phyloP scores from a whole-genome alignment of 164 flowering plant species.

The Magnolia changhungtana region DNA sequence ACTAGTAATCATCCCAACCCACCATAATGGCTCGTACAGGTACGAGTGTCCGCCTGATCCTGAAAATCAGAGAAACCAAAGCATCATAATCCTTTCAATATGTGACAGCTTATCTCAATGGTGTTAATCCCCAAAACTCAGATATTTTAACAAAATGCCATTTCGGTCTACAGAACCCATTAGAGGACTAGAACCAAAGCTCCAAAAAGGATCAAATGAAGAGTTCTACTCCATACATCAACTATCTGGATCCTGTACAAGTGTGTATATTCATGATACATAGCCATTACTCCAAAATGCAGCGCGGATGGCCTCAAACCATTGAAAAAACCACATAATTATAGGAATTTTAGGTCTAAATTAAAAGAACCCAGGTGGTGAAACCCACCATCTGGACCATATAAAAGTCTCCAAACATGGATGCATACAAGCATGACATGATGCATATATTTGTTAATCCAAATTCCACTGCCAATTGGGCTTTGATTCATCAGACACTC shows the following conservation, averaged over 20 bases:
- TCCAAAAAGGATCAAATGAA: neutral
- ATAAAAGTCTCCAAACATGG: neutral
- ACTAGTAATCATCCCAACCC: conserved; percentile 89
- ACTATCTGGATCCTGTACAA: neutral
- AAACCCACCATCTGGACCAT: too few relatives aligned
- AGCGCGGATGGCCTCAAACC: neutral
- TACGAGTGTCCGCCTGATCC: conserved; percentile 77
- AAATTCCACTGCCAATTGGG: neutral
- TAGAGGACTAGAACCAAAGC: neutral
- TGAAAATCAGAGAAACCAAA: conserved; percentile 19
- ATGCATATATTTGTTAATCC: neutral
- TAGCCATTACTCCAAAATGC: neutral
- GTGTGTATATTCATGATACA: neutral
- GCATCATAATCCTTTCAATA: neutral
- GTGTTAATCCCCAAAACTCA: neutral
- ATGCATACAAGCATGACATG: neutral
- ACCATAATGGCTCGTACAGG: conserved; percentile 81
- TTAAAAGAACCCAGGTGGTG: too few relatives aligned
- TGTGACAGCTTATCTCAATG: neutral
- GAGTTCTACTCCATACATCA: neutral
- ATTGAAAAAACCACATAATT: neutral
- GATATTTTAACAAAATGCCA: neutral
- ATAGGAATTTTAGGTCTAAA: too few relatives aligned
- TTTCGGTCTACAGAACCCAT: neutral
- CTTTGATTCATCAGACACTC: neutral